A percentile compares a stretch with the other conserved stretches of the same genome.
These are phyloP conservation scores for Apiospora saccharicola DNA, from an alignment of 2,329 filamentous ascomycete species.

Conservation along the genomic window DNA sequence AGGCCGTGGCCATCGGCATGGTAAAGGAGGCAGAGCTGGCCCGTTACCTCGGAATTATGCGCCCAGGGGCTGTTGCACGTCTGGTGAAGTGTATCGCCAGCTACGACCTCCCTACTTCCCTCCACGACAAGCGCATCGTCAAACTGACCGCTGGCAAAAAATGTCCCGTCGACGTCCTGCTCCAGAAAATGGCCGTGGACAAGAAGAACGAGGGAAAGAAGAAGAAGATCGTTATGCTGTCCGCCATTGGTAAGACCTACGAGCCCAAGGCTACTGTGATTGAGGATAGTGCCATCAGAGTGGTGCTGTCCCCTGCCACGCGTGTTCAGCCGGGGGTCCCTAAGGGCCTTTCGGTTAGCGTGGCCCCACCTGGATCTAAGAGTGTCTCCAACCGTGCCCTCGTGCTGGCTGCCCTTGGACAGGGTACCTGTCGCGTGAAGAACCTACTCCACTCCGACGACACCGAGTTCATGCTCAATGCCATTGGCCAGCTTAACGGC, in stretches of 20 bases:
- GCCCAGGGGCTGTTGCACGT: conserved; percentile 86
- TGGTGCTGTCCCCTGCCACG: conserved; percentile 82
- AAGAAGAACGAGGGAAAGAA: conserved; percentile 97
- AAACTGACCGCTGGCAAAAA: conserved; percentile 85
- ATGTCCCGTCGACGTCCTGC: conserved; percentile 84
- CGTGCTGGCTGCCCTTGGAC: conserved; percentile 89
- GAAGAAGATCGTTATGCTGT: conserved; percentile 95
- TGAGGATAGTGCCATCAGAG: conserved; percentile 82
- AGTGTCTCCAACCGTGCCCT: conserved; percentile 96
- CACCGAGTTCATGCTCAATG: conserved; percentile 95
- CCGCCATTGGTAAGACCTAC: conserved; percentile 85
- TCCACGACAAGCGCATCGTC: conserved; percentile 83
- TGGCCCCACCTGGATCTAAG: conserved; percentile 93
- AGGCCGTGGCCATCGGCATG: conserved; percentile 97
- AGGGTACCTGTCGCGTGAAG: conserved; percentile 84
- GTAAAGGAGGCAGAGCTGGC: conserved; percentile 96
- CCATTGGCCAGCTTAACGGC: conserved; percentile 83
- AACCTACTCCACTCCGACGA: conserved; percentile 97
- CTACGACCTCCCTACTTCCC: conserved; percentile 86
- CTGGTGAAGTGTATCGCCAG: conserved; percentile 93
- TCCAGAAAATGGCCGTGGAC: conserved; percentile 95
- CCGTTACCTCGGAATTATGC: conserved; percentile 84
- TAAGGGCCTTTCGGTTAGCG: conserved; percentile 70
- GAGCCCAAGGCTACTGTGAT: conserved; percentile 90
- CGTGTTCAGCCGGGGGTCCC: conserved; percentile 77